Conservation (phyloP, 2,329 filamentous ascomycete species). For the Claviceps sp. region DNA sequence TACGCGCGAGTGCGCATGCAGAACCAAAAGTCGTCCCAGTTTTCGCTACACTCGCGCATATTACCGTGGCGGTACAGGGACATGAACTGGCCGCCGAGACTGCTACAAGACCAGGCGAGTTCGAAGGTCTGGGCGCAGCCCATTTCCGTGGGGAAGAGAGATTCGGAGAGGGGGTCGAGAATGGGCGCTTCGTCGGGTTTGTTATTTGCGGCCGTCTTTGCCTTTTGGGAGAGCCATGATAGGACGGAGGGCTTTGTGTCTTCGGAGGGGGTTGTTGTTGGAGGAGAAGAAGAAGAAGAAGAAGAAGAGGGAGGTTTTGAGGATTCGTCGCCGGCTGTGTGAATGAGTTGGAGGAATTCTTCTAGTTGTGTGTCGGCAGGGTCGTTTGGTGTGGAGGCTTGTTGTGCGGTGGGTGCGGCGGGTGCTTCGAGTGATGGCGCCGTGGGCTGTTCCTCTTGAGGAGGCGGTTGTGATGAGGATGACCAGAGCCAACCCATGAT, state of each 20-base stretch:
- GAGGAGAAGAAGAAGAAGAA: slow-evolving; percentile 7
- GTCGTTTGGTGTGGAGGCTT: slow-evolving; percentile 13
- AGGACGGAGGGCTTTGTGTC: slow-evolving; percentile 19
- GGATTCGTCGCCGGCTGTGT: slow-evolving; percentile 15
- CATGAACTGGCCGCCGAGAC: slow-evolving; percentile 80
- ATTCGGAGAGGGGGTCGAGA: slow-evolving; percentile 42
- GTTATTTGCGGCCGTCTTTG: slow-evolving; percentile 13
- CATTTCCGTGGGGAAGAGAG: slow-evolving; percentile 68
- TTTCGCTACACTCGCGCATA: slow-evolving; percentile 63
- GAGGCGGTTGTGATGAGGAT: slow-evolving; percentile 17
- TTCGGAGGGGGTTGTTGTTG: slow-evolving; percentile 12
- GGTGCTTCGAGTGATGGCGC: slow-evolving; percentile 3
- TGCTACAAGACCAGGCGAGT: slow-evolving; percentile 86
- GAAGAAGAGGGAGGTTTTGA: slow-evolving; percentile 10
- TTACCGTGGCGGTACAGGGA: slow-evolving; percentile 78
- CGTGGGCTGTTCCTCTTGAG: slow-evolving; percentile 11
- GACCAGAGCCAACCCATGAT: slow-evolving; percentile 53
- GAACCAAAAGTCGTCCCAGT: slow-evolving; percentile 94
- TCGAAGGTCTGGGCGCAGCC: slow-evolving; percentile 87
- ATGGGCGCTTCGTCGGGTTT: slow-evolving; percentile 12
- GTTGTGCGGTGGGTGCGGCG: slow-evolving; percentile 8
- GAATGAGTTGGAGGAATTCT: slow-evolving; percentile 38
- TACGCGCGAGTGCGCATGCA: slow-evolving; percentile 76
- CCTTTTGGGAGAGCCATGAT: slow-evolving; percentile 23
- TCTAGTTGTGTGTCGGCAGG: slow-evolving; percentile 36